Conservation (phyloP, 306 rosid species). For the Quillaja saponaria region DNA sequence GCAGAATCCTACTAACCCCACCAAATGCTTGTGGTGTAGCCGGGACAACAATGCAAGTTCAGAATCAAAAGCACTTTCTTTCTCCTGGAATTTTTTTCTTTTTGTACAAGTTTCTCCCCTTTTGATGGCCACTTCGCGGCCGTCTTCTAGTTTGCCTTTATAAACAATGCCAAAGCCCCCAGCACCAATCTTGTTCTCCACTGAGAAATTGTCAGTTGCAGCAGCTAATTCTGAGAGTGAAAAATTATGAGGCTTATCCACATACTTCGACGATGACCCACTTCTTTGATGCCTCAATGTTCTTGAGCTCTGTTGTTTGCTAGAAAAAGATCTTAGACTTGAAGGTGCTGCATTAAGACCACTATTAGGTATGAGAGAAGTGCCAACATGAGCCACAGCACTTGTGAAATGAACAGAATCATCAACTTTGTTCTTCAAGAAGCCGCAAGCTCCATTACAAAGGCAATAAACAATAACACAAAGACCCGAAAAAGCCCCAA, state of each 20-base stretch:
- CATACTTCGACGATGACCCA: conserved; percentile 42
- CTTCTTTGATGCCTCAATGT: conserved; percentile 34
- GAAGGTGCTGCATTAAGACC: conserved; percentile 21
- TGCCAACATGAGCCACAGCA: conserved; percentile 28
- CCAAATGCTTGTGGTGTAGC: conserved; percentile 54
- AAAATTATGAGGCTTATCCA: conserved; percentile 39
- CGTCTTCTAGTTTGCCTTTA: conserved; percentile 41
- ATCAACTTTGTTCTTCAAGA: conserved; percentile 12
- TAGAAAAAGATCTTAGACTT: conserved; percentile 31
- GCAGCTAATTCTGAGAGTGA: conserved; percentile 34
- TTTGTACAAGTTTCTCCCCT: conserved; percentile 39
- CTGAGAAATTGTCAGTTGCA: conserved; percentile 38
- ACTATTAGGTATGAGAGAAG: conserved; percentile 17
- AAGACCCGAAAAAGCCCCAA: conserved; percentile 41
- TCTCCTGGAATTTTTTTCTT: conserved; percentile 49
- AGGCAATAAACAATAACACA: conserved; percentile 37
- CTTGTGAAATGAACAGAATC: conserved; percentile 37
- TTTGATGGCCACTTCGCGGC: conserved; percentile 48
- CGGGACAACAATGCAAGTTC: conserved; percentile 43
- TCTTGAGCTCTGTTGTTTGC: conserved; percentile 33
- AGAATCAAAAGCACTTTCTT: conserved; percentile 50
- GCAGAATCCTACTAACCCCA: conserved; percentile 49
- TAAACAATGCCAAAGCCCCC: conserved; percentile 54
- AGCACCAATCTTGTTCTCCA: conserved; percentile 36
- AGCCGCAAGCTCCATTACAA: conserved; percentile 31